A percentile compares a stretch with the other conserved stretches of the same genome.
These are phyloP conservation scores for Platanthera zijinensis DNA, from an alignment of 106 monocot genomes.

Conservation along the genomic window DNA sequence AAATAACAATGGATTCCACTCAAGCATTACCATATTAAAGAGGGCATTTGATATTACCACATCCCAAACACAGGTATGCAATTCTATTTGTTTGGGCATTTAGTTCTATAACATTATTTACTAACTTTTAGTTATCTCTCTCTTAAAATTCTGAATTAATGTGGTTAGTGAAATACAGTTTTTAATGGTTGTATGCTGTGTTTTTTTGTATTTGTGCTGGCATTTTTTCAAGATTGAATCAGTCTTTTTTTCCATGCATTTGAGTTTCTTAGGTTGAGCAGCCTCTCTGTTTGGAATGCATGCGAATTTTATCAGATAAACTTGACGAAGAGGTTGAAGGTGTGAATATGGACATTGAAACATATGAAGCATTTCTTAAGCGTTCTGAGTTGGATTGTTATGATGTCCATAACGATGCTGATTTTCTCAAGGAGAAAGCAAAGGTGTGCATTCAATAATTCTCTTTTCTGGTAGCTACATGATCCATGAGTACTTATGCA, in stretches of 20 bases:
- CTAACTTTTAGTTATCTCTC: background rate
- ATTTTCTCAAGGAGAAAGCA: slow-evolving; percentile 75
- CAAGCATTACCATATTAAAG: slow-evolving; percentile 62
- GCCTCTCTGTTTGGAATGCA: slow-evolving; percentile 92
- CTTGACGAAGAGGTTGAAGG: slow-evolving; percentile 92
- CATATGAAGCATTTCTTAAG: slow-evolving; percentile 79
- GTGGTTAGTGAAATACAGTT: background rate
- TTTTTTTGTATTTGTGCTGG: background rate
- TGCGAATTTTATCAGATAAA: slow-evolving; percentile 82
- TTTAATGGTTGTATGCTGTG: background rate
- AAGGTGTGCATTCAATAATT: slow-evolving; percentile 47
- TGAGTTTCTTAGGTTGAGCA: slow-evolving; percentile 68
- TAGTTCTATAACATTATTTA: background rate
- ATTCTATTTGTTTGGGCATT: background rate
- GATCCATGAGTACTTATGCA: background rate
- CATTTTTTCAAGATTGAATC: background rate
- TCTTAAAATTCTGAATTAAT: background rate
- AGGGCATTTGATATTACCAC: slow-evolving; percentile 89
- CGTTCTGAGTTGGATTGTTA: slow-evolving; percentile 47
- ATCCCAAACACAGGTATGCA: slow-evolving; percentile 69
- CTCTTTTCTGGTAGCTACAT: background rate
- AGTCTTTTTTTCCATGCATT: background rate
- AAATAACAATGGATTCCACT: slow-evolving; percentile 55
- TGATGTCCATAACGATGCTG: slow-evolving; percentile 63
- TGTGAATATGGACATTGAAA: slow-evolving; percentile 84